Evolutionary conservation across 306 rosid species (phyloP).

Genomic region (Glycine soja): DNA sequence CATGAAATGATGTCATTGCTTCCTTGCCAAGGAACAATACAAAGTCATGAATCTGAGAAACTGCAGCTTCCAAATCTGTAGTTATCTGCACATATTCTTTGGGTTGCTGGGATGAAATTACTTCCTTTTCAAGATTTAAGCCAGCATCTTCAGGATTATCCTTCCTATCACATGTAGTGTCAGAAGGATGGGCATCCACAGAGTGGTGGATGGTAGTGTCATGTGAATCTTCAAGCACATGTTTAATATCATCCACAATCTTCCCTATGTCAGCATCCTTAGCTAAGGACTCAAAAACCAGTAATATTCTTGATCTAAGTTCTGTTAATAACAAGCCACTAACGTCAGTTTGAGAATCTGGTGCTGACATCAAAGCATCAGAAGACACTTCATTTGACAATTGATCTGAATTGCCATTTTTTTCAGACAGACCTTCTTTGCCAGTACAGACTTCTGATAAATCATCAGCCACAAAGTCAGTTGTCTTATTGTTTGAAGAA

Average conservation of each 20-base stretch:
- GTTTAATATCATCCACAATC: slow-evolving; percentile 78
- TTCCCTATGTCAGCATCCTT: slow-evolving; percentile 76
- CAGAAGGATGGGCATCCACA: slow-evolving; percentile 58
- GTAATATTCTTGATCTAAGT: slow-evolving; percentile 77
- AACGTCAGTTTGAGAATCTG: slow-evolving; percentile 49
- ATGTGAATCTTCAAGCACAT: slow-evolving; percentile 69
- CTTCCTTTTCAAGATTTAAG: slow-evolving; percentile 58
- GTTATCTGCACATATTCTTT: slow-evolving; percentile 56
- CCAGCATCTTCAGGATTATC: slow-evolving; percentile 9
- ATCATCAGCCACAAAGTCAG: slow-evolving; percentile 53
- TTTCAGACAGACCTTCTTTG: slow-evolving; percentile 55
- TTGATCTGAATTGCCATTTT: slow-evolving; percentile 49
- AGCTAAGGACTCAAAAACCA: slow-evolving; percentile 69
- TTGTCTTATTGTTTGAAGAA: slow-evolving; percentile 47
- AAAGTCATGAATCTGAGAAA: slow-evolving; percentile 82
- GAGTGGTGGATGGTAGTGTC: slow-evolving; percentile 56
- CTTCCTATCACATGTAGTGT: slow-evolving; percentile 65
- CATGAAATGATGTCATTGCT: slow-evolving; percentile 65
- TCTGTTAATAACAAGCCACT: slow-evolving; percentile 58
- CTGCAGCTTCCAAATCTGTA: slow-evolving; percentile 76
- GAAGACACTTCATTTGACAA: slow-evolving; percentile 54
- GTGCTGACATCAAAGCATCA: slow-evolving; percentile 41
- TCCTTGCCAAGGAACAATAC: slow-evolving; percentile 76
- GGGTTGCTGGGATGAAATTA: slow-evolving; percentile 54
- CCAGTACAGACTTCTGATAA: slow-evolving; percentile 44